These are phyloP conservation scores for Nicotiana obtusifolia DNA, from an alignment of 257 asterid genomes.

Conservation along the genomic window DNA sequence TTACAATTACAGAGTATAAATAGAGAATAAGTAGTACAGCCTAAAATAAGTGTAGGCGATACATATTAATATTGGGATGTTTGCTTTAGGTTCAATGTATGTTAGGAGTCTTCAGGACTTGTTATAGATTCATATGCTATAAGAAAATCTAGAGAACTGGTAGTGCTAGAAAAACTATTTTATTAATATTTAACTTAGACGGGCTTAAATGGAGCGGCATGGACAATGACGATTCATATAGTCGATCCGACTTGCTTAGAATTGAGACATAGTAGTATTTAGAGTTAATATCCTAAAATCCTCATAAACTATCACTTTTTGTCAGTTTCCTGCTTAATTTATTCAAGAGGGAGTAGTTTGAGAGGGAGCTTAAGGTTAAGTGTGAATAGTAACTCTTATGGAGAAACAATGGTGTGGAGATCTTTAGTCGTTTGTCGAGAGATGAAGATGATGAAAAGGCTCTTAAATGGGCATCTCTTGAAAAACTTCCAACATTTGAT, in stretches of 20 bases:
- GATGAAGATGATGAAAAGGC: neutral
- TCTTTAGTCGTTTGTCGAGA: neutral
- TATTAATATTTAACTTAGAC: no score
- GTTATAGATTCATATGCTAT: neutral
- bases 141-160: neutral
- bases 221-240: no score
- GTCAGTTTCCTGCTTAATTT: constrained; percentile 11
- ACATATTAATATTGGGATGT: neutral
- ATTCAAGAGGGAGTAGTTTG: neutral
- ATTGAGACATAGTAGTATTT: no score
- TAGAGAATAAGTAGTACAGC: no score
- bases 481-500: neutral
- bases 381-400: neutral
- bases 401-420: neutral
- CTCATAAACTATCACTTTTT: no score
- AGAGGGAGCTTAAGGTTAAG: neutral
- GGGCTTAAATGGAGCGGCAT: no score
- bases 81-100: neutral
- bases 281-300: no score
- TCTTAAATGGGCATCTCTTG: neutral
- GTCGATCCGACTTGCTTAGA: no score
- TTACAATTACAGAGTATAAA: no score
- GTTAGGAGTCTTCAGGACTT: no score
- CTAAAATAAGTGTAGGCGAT: no score
- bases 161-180: no score